A percentile compares a stretch with the other conserved stretches of the same genome.
These are phyloP conservation scores for Mucuna pruriens DNA, from an alignment of 306 rosid genomes.

Conservation along the genomic window DNA sequence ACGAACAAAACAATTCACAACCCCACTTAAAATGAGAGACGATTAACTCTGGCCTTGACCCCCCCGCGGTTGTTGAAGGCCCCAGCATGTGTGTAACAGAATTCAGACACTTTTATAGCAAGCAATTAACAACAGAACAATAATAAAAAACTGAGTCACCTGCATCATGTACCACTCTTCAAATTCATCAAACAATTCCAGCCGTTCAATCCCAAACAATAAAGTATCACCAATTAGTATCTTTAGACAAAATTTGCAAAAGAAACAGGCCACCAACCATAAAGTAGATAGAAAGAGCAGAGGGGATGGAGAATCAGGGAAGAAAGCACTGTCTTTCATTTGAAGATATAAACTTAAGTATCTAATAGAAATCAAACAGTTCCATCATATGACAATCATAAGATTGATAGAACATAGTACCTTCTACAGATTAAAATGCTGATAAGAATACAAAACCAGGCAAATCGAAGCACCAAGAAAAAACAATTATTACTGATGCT, in stretches of 20 bases:
- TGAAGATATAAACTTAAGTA: slow-evolving; percentile 39
- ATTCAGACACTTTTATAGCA: slow-evolving; percentile 25
- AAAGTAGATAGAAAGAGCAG: slow-evolving; percentile 32
- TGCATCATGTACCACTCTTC: slow-evolving; percentile 99
- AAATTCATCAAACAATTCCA: slow-evolving; percentile 94
- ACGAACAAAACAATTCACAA: neutral
- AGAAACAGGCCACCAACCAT: slow-evolving; percentile 39
- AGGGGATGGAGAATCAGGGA: slow-evolving; percentile 20
- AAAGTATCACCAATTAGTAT: slow-evolving; percentile 47
- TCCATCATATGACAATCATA: slow-evolving; percentile 36
- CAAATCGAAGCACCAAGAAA: neutral
- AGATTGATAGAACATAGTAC: slow-evolving; percentile 14
- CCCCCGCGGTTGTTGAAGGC: slow-evolving; percentile 4
- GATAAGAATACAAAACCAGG: slow-evolving; percentile 18
- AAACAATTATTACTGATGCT: slow-evolving; percentile 17
- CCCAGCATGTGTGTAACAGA: slow-evolving; percentile 29
- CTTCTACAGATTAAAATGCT: slow-evolving; percentile 1
- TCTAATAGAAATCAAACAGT: slow-evolving; percentile 34
- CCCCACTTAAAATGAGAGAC: slow-evolving; percentile 15
- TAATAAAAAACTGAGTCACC: slow-evolving; percentile 58
- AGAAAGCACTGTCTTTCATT: slow-evolving; percentile 2
- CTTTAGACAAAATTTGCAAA: slow-evolving; percentile 36
- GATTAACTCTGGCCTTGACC: slow-evolving; percentile 18
- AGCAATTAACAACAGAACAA: slow-evolving; percentile 23
- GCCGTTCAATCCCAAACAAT: slow-evolving; percentile 81